Conservation (phyloP, 2,329 filamentous ascomycete genomes). For the Pezicula radicicola region DNA sequence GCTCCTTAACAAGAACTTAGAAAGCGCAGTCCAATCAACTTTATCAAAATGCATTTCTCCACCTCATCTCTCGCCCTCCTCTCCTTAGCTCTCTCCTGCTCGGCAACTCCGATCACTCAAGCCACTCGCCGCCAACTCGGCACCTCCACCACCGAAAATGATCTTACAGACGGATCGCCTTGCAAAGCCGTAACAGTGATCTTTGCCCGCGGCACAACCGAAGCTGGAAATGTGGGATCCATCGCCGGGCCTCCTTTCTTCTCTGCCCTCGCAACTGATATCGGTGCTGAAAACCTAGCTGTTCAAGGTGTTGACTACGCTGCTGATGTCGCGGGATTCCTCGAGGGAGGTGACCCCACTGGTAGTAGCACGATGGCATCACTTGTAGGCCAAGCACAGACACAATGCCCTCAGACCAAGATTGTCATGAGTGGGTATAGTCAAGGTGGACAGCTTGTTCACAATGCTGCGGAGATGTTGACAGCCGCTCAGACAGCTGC, state of each 20-base stretch:
- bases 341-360: constrained; percentile 40
- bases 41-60: background rate
- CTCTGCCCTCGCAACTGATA: constrained; percentile 35
- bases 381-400: constrained; percentile 9
- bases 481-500: constrained; percentile 5
- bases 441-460: constrained; percentile 16
- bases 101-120: background rate
- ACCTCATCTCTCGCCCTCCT: background rate
- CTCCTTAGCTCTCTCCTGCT: background rate
- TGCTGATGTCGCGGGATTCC: constrained; percentile 36
- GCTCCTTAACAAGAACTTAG: background rate
- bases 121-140: background rate
- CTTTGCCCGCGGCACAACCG: constrained; percentile 53
- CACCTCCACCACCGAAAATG: background rate
- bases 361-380: constrained; percentile 38
- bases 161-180: background rate
- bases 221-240: constrained; percentile 48
- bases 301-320: constrained; percentile 54
- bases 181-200: constrained; percentile 42
- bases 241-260: constrained; percentile 49
- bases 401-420: constrained; percentile 18
- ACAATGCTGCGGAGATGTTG: constrained; percentile 19
- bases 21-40: background rate
- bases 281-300: constrained; percentile 42
- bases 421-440: constrained; percentile 18